A percentile compares a stretch with the other conserved stretches of the same genome.
phyloP scores from a whole-genome alignment of 371 early-diverging fungal species.

The Syncephalastrum contaminatum region DNA sequence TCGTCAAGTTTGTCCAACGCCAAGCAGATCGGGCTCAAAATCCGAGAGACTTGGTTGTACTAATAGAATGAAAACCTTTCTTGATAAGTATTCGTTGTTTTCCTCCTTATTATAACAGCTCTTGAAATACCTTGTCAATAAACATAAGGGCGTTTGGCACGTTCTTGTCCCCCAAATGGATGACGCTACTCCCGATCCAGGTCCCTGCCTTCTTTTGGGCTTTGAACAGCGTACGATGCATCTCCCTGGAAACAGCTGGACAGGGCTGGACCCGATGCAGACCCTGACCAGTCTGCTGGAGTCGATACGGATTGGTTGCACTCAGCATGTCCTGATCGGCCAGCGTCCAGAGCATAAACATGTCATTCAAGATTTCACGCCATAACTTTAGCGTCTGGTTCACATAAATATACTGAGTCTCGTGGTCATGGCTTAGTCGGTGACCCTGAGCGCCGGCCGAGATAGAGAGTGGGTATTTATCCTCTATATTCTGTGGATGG shows the following conservation, averaged over 20 bases:
- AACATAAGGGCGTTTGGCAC: slow-evolving; percentile 94
- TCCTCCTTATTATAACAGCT: not conserved
- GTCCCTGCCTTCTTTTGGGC: slow-evolving; percentile 84
- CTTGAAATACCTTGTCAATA: slow-evolving; percentile 76
- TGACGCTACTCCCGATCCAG: slow-evolving; percentile 95
- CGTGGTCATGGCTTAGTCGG: slow-evolving; percentile 89
- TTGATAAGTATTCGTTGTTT: slow-evolving; percentile 2
- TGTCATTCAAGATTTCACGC: slow-evolving; percentile 93
- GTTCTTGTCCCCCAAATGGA: slow-evolving; percentile 94
- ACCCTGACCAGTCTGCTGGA: slow-evolving; percentile 96
- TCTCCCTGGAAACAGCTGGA: slow-evolving; percentile 79
- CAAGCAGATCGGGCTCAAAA: slow-evolving; percentile 83
- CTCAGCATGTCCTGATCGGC: slow-evolving; percentile 88
- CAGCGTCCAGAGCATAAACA: slow-evolving; percentile 94
- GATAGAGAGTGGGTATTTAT: slow-evolving; percentile 79
- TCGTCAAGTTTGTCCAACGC: slow-evolving; percentile 75
- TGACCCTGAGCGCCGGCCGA: slow-evolving; percentile 82
- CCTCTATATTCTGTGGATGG: slow-evolving; percentile 52
- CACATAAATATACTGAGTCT: slow-evolving; percentile 92
- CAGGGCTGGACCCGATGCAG: slow-evolving; percentile 85
- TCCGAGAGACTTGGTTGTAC: slow-evolving; percentile 95
- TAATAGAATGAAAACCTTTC: slow-evolving; percentile 16
- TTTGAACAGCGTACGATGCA: slow-evolving; percentile 87
- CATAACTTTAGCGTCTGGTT: slow-evolving; percentile 91
- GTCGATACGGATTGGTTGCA: slow-evolving; percentile 72